These are phyloP conservation scores for Penicillium digitatum DNA, from an alignment of 2,329 filamentous ascomycete species.

Conservation along the genomic window DNA sequence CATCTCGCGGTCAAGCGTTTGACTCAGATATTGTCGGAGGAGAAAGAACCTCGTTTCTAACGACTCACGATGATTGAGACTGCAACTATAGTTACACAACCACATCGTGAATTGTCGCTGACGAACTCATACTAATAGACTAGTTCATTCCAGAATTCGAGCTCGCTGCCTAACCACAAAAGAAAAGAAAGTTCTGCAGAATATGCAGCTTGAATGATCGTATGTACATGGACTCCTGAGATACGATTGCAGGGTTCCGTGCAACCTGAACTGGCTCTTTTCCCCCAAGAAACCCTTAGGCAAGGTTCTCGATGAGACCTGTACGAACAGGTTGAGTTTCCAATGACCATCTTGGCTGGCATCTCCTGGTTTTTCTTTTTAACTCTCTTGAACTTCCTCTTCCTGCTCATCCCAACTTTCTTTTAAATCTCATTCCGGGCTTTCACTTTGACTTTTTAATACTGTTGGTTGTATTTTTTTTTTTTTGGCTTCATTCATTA, in stretches of 20 bases:
- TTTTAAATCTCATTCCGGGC: not conserved
- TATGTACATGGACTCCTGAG: constrained; percentile 2
- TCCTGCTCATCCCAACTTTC: not conserved
- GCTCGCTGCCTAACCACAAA: not conserved
- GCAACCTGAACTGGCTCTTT: constrained; percentile 7
- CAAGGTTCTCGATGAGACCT: constrained; percentile 26
- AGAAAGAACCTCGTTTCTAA: not conserved
- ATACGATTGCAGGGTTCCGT: not conserved
- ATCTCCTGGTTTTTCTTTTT: constrained; percentile 1
- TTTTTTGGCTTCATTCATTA: not conserved
- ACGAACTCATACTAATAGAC: not conserved
- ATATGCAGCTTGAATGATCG: constrained; percentile 1
- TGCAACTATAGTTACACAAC: not conserved
- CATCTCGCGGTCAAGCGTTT: not conserved
- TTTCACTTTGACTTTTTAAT: not conserved
- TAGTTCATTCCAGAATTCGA: not conserved
- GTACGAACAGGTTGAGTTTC: constrained; percentile 18
- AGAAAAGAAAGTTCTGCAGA: not conserved
- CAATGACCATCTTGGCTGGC: constrained; percentile 16
- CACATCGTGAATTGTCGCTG: not conserved
- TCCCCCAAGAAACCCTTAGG: constrained; percentile 8
- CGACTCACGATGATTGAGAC: not conserved
- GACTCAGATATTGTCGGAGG: not conserved
- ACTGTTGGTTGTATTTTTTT: too few relatives aligned
- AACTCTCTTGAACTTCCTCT: not conserved